These are phyloP conservation scores for Ajuga reptans DNA, from an alignment of 305 asterid species.

Conservation along the genomic window DNA sequence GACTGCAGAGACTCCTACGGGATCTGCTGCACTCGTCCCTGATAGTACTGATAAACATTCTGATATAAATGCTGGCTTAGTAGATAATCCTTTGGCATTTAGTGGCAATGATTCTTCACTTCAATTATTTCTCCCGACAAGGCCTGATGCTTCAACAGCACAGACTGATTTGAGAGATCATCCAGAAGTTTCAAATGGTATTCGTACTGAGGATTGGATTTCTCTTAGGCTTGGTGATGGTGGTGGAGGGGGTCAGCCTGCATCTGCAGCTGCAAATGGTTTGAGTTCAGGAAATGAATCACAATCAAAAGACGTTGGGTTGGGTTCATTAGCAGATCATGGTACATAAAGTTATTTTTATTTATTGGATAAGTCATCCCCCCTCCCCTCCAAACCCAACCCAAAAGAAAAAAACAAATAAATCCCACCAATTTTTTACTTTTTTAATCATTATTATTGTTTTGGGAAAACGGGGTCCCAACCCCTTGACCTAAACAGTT, in stretches of 20 bases:
- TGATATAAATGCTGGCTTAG: conserved; percentile 47
- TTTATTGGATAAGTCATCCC: not conserved
- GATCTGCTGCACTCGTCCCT: conserved; percentile 44
- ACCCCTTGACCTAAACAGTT: too few species aligned
- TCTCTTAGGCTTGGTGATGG: conserved; percentile 81
- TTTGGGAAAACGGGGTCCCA: too few species aligned
- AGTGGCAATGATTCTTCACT: conserved; percentile 75
- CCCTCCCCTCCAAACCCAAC: not conserved
- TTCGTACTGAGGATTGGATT: conserved; percentile 71
- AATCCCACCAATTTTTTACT: too few species aligned
- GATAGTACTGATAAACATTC: conserved; percentile 38
- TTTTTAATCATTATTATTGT: too few species aligned
- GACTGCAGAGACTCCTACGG: conserved; percentile 47
- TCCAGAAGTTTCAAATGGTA: conserved; percentile 59
- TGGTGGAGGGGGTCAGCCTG: conserved; percentile 38
- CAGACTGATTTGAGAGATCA: conserved; percentile 52
- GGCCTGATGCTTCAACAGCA: conserved; percentile 50
- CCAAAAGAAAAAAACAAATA: not conserved
- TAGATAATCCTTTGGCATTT: conserved; percentile 63
- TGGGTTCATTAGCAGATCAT: conserved; percentile 53
- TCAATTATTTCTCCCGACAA: conserved; percentile 86
- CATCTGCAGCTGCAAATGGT: conserved; percentile 41
- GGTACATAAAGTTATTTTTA: conserved; percentile 35
- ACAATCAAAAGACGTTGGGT: conserved; percentile 38
- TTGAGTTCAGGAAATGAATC: conserved; percentile 43